These are phyloP conservation scores for Raphidocelis subcapitata DNA, from an alignment of 139 green algal genomes.

Conservation along the genomic window DNA sequence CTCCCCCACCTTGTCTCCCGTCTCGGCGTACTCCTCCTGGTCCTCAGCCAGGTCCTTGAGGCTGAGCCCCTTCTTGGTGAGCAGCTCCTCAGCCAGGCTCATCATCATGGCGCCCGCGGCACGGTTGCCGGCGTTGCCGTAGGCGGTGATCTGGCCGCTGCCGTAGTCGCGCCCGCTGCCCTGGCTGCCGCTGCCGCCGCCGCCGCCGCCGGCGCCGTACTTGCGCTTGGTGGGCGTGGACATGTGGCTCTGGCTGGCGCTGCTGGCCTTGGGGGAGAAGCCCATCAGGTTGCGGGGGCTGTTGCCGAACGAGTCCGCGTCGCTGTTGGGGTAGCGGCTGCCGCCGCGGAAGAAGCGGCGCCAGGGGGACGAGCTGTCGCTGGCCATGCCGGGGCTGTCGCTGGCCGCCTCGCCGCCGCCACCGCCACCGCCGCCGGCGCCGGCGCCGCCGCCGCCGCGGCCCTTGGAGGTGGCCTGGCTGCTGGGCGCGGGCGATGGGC, in stretches of 20 bases:
- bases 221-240: slow-evolving; percentile 31
- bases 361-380: slow-evolving; percentile 22
- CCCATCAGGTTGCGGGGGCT: slow-evolving; percentile 30
- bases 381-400: slow-evolving; percentile 24
- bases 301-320: slow-evolving; percentile 32
- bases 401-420: background rate
- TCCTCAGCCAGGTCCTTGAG: slow-evolving; percentile 33
- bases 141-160: slow-evolving; percentile 31
- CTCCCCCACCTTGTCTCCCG: slow-evolving; percentile 21
- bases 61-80: slow-evolving; percentile 33
- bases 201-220: slow-evolving; percentile 5
- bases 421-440: background rate
- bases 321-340: slow-evolving; percentile 27
- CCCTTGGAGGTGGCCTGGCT: slow-evolving; percentile 24
- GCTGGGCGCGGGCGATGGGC: slow-evolving; percentile 5
- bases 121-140: slow-evolving; percentile 5
- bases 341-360: slow-evolving; percentile 35
- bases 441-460: too few relatives aligned
- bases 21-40: slow-evolving; percentile 34
- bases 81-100: slow-evolving; percentile 31
- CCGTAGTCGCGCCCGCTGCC: slow-evolving; percentile 20
- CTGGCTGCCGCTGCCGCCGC: too few relatives aligned
- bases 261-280: slow-evolving; percentile 28
- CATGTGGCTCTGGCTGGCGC: slow-evolving; percentile 24
- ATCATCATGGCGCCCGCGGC: slow-evolving; percentile 28